Evolutionary conservation across 2,329 filamentous ascomycete genomes (phyloP).

Genomic region (Hypomyces perniciosus): DNA sequence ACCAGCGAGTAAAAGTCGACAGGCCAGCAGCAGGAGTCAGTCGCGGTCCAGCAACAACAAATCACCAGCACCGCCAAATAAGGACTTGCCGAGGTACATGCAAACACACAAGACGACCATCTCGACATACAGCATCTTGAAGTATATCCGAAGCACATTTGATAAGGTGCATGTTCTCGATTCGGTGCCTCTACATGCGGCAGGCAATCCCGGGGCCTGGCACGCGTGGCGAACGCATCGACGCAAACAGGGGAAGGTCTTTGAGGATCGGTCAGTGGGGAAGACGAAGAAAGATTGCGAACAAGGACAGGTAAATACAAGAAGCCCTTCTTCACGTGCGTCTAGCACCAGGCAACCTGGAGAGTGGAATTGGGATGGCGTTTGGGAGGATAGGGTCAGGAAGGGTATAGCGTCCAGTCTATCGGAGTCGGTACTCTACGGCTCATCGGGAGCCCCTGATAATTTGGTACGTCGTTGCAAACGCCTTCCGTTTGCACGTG

Average conservation of each 20-base stretch:
- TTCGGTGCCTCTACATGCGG: constrained; percentile 69
- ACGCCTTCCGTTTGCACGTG: background rate
- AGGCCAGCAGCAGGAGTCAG: constrained; percentile 35
- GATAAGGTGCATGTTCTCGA: constrained; percentile 73
- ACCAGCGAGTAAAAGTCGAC: constrained; percentile 32
- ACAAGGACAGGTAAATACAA: constrained; percentile 10
- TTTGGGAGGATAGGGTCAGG: constrained; percentile 86
- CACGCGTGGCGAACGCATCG: constrained; percentile 82
- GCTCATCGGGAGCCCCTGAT: constrained; percentile 54
- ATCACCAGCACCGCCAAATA: constrained; percentile 21
- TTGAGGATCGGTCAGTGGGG: background rate
- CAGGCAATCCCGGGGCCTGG: constrained; percentile 87
- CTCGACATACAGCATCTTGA: constrained; percentile 62
- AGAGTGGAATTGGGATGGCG: constrained; percentile 97
- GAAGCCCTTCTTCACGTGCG: background rate
- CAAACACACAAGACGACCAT: constrained; percentile 38
- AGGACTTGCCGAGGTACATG: constrained; percentile 32
- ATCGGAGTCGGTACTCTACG: constrained; percentile 74
- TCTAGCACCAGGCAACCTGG: constrained; percentile 44
- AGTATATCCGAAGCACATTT: constrained; percentile 79
- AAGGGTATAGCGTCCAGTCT: constrained; percentile 71
- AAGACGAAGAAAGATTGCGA: constrained; percentile 2
- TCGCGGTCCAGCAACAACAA: constrained; percentile 25
- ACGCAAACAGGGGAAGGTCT: constrained; percentile 25
- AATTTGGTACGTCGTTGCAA: constrained; percentile 57